Evolutionary conservation across 805 yeast genomes (phyloP), one percentile per base, ranked within the genome.

Genomic region (Metschnikowia lachancei): DNA sequence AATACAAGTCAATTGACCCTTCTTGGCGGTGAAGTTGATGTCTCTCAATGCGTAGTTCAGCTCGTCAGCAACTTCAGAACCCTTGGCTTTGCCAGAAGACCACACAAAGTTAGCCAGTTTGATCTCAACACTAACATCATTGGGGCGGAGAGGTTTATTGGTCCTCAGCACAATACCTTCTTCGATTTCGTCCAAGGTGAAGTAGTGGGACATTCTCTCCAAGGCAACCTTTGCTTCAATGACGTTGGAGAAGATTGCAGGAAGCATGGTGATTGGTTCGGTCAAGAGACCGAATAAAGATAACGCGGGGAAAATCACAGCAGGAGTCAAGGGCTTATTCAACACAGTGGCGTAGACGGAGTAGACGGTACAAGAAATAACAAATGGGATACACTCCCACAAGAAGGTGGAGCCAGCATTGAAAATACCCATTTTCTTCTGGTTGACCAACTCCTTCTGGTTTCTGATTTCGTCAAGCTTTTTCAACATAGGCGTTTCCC

Each of bases 401-500:
- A 68, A 51, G 49, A 67, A 68, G 22, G 56, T 51, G 28, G 67
- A 53, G 37, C 62, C 55, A 3, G 75, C 64, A 41, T 61, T 66
- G 40, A 57, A 58, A 29, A 68, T 56, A 26, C 74, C 74, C 50
- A 81, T 79, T 46, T 59, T 75, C 48, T 69, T 69, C 53, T 77
- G 62, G 51, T 78, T 81, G 31, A 61, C 65, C 52, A 84, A 63
- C 58, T 84, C 89, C 50, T 76, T 65, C 45, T 76, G 74, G 54
- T 83, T 81, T 68, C 90, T 75, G 24, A 79, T 72, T 46, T 73
- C 75, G 10, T 67, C 56, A 11, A 84, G 62, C 50, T 75, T 77
- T 17, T 69, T 65, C 31, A 80, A 55, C 81, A 83, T 80, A 20
- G 88, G 84, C 29, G 67, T 65, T 59, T 84, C 91, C 85, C 87